phyloP scores from a whole-genome alignment of 2,329 filamentous ascomycete genomes.

The Cryphonectria japonica region DNA sequence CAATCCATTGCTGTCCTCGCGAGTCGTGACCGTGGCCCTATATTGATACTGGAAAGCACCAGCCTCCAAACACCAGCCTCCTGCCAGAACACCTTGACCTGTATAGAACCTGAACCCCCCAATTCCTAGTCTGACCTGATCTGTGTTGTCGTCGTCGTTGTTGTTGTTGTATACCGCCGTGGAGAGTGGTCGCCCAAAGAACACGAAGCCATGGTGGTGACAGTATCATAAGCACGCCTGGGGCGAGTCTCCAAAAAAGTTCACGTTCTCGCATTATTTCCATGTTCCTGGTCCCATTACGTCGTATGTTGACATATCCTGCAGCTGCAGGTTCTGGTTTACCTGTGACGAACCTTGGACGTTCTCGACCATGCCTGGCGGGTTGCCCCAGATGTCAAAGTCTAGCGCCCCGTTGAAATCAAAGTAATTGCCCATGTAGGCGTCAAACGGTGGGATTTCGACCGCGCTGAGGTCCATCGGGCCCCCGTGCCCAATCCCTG shows the following conservation, averaged over 20 bases:
- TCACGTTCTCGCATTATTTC: not conserved
- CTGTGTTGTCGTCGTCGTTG: not conserved
- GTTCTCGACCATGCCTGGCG: slow-evolving; percentile 19
- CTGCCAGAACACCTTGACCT: not conserved
- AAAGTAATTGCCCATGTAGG: slow-evolving; percentile 49
- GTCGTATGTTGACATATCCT: slow-evolving; percentile 33
- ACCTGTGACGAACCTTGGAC: not conserved
- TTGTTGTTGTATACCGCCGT: not conserved
- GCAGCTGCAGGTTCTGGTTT: slow-evolving; percentile 11
- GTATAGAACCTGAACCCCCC: not conserved
- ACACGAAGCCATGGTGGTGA: not conserved
- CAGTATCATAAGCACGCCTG: not conserved
- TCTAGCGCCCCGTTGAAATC: slow-evolving; percentile 47
- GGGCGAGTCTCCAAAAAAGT: not conserved
- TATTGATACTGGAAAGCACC: not conserved
- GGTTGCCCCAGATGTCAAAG: slow-evolving; percentile 50
- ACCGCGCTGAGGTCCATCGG: slow-evolving; percentile 16
- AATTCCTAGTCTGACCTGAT: not conserved
- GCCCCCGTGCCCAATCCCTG: slow-evolving; percentile 4
- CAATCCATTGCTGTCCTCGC: not conserved
- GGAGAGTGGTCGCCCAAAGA: not conserved
- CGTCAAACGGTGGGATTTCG: slow-evolving; percentile 42
- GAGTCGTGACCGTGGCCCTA: not conserved
- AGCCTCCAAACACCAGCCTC: not conserved
- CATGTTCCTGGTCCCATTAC: slow-evolving; percentile 7